Base-by-base conservation (phyloP, 441 rosid species). In the Adansonia gregorii region DNA sequence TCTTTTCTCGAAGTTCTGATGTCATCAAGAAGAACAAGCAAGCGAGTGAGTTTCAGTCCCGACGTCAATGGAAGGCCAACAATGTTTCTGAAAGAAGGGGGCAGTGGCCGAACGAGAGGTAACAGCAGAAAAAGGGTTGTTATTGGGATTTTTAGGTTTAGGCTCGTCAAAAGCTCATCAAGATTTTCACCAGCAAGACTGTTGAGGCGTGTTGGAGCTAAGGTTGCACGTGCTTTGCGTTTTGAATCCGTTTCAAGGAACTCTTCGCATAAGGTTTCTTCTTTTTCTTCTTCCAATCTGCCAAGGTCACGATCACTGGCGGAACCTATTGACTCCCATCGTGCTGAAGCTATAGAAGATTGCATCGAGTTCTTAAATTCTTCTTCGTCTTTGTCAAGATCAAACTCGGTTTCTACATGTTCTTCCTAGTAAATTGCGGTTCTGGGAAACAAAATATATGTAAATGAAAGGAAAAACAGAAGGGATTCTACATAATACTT, bases 351-450 rank as follows among this genome's bases (percentile, higher is more conserved):
- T 43, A 85, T 95, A 9, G 93, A 92, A 81, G 99, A 95, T 63
- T 95, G 98, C 84, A 95, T 95, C 71, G 90, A 91, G 87, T 95
- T 94, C 90, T 86, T 95, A 72, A 95, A 95, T 74, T 91, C 97
- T 83, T 90, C 97, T 11, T 81, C 95, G 20, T 88, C 94, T 24
- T 79, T 91, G 89, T 90, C 87, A 59, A 89, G 97, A 79, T 90
- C 94, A 8, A 91, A 86, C 80, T 93, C 97, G 0, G 85, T 85
- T 72, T 79, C 91, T 39, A 31, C 88, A 6, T 82, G 85, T 82
- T 86, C 93, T 81, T 83, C 87, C 73, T 85, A 86, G 84, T 31
- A 31, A 8, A 56, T 22, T 41, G 8, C 59, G 3, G 39, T 31
- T 48, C 58, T n/a, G 52, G 6, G 19, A 17, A 49, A 69, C 5